These are phyloP conservation scores for Penicillium canescens DNA, from an alignment of 495 filamentous ascomycete species.

Conservation along the genomic window DNA sequence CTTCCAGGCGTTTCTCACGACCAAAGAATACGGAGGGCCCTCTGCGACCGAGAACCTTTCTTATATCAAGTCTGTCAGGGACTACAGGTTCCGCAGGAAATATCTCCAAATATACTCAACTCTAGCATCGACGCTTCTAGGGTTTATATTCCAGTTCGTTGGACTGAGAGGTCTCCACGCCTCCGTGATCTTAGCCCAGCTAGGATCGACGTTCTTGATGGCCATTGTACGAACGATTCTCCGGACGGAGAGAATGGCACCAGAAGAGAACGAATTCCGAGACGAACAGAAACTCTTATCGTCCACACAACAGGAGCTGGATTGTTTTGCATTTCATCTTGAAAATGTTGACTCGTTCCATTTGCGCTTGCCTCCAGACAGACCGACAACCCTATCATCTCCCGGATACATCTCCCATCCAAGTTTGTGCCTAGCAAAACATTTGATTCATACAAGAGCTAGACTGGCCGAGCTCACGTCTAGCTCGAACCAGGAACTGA, in stretches of 20 bases:
- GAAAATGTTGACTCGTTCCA: slow-evolving; percentile 28
- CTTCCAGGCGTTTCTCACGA: slow-evolving; percentile 38
- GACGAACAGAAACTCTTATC: slow-evolving; percentile 24
- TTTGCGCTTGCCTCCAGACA: slow-evolving; percentile 7
- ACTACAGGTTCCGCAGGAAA: slow-evolving; percentile 7
- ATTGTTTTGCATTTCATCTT: slow-evolving; percentile 45
- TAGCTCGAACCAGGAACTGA: neutral
- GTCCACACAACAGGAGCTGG: slow-evolving; percentile 42
- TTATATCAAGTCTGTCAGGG: slow-evolving; percentile 38
- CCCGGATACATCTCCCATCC: slow-evolving; percentile 4
- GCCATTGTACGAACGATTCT: slow-evolving; percentile 45
- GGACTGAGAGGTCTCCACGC: slow-evolving; percentile 51
- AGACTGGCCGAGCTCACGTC: slow-evolving; percentile 31
- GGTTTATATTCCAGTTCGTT: slow-evolving; percentile 52
- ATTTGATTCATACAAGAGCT: slow-evolving; percentile 28
- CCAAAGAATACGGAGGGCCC: slow-evolving; percentile 21
- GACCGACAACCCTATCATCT: slow-evolving; percentile 1
- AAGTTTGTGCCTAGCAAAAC: neutral
- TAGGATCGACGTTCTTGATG: slow-evolving; percentile 49
- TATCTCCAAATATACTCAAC: slow-evolving; percentile 17
- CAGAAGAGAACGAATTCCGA: slow-evolving; percentile 31
- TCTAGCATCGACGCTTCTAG: slow-evolving; percentile 36
- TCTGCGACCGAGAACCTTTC: slow-evolving; percentile 15
- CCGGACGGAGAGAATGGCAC: slow-evolving; percentile 40
- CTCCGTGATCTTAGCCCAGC: slow-evolving; percentile 45